Evolutionary conservation across 1,139 yeast species (phyloP).

Genomic region (Debaryomyces singareniensis): DNA sequence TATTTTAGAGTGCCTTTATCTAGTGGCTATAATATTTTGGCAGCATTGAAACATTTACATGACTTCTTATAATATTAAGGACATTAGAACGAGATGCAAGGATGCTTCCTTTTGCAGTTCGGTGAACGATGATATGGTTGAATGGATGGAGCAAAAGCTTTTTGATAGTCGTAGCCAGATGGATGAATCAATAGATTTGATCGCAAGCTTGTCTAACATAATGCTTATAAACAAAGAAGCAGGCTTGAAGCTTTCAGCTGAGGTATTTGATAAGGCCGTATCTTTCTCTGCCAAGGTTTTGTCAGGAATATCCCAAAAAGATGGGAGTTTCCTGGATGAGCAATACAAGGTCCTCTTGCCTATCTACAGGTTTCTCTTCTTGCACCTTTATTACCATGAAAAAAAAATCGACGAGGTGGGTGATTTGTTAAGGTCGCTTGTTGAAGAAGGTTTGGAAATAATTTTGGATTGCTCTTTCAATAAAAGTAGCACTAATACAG

Average conservation of each 20-base stretch:
- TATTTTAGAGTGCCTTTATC: not conserved
- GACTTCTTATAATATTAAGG: slow-evolving; percentile 2
- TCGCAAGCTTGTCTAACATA: slow-evolving; percentile 21
- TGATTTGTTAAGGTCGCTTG: not conserved
- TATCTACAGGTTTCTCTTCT: slow-evolving; percentile 19
- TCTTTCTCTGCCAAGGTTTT: too few relatives aligned
- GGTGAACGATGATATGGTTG: slow-evolving; percentile 13
- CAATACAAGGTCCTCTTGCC: slow-evolving; percentile 17
- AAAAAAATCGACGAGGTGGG: not conserved
- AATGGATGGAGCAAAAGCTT: slow-evolving; percentile 10
- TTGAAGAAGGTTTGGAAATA: not conserved
- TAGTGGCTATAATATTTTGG: not conserved
- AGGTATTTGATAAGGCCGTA: not conserved
- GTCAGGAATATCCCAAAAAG: not conserved
- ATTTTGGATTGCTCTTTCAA: not conserved
- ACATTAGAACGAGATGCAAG: slow-evolving; percentile 14
- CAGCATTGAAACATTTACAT: not conserved
- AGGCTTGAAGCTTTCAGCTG: slow-evolving; percentile 9
- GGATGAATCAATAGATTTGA: slow-evolving; percentile 13
- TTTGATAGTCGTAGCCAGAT: slow-evolving; percentile 5
- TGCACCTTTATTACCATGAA: slow-evolving; percentile 18
- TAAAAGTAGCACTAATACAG: not conserved
- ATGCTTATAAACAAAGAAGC: slow-evolving; percentile 20
- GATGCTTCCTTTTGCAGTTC: slow-evolving; percentile 15
- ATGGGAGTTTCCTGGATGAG: not conserved